Conservation (phyloP, 345 rosid genomes). For the Zanthoxylum bungeanum region DNA sequence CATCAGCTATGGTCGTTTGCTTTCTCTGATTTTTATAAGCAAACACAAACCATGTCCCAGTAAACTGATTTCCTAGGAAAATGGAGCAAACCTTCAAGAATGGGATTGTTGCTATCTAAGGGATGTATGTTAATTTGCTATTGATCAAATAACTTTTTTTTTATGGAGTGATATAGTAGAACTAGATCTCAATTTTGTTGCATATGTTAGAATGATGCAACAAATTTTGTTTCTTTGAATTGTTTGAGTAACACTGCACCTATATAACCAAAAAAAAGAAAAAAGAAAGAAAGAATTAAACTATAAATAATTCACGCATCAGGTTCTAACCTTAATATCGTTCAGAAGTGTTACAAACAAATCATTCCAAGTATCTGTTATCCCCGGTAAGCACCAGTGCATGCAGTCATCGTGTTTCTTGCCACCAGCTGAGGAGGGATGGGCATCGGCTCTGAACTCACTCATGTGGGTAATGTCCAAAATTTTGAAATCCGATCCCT, state of each 20-base stretch:
- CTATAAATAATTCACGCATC: not conserved
- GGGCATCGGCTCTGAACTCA: conserved; percentile 93
- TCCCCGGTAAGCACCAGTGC: conserved; percentile 98
- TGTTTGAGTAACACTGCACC: not conserved
- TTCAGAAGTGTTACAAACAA: conserved; percentile 41
- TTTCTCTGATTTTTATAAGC: too few relatives aligned
- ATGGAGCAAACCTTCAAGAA: not conserved
- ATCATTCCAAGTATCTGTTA: conserved; percentile 87
- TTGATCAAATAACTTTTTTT: too few relatives aligned
- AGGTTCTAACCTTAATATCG: conserved; percentile 21
- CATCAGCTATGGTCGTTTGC: too few relatives aligned
- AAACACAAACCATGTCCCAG: too few relatives aligned
- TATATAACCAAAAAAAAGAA: not conserved
- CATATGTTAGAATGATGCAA: too few relatives aligned
- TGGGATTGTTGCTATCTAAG: not conserved
- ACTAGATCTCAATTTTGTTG: too few relatives aligned
- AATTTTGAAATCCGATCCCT: conserved; percentile 55
- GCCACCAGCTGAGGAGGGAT: conserved; percentile 77
- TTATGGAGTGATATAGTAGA: too few relatives aligned
- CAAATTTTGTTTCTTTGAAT: not conserved
- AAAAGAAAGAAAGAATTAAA: too few relatives aligned
- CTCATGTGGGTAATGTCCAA: conserved; percentile 79
- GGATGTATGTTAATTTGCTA: not conserved
- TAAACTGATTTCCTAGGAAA: too few relatives aligned
- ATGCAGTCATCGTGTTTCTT: conserved; percentile 90